phyloP scores from a whole-genome alignment of 768 basidiomycete species.

The Amanita rimosa region DNA sequence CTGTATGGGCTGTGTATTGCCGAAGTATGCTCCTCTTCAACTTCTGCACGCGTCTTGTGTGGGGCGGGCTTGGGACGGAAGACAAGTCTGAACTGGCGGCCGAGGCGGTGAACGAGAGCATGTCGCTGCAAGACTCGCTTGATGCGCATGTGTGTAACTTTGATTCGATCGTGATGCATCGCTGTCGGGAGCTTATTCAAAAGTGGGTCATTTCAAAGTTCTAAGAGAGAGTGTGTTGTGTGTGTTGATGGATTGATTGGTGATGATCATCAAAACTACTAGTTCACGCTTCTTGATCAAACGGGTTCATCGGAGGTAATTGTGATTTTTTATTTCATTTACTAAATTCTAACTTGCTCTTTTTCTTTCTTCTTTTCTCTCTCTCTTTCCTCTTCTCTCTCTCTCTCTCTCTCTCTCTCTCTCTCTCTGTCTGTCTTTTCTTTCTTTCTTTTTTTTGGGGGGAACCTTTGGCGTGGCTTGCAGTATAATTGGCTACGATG shows the following conservation, averaged over 20 bases:
- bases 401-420: not conserved
- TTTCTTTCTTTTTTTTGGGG: too few relatives aligned
- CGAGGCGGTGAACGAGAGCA: conserved; percentile 56
- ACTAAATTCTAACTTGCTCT: not conserved
- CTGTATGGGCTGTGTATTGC: conserved; percentile 75
- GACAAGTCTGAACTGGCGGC: conserved; percentile 49
- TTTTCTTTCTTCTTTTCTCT: too few relatives aligned
- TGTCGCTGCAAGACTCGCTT: conserved; percentile 54
- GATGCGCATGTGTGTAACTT: conserved; percentile 61
- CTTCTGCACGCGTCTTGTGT: conserved; percentile 45
- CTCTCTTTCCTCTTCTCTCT: too few relatives aligned
- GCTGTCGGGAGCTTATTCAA: conserved; percentile 60
- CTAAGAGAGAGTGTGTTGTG: too few relatives aligned
- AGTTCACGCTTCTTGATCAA: conserved; percentile 23
- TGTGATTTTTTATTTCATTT: not conserved
- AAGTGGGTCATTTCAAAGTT: conserved; percentile 76
- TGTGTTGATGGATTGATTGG: too few relatives aligned
- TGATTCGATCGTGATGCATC: conserved; percentile 56
- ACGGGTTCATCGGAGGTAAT: conserved; percentile 1
- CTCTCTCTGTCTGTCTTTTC: too few relatives aligned
- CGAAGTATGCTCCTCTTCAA: conserved; percentile 77
- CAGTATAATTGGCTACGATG: conserved; percentile 1
- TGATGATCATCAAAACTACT: conserved; percentile 13
- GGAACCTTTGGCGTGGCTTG: too few relatives aligned
- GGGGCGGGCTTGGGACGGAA: conserved; percentile 28